Percentiles rank a stretch among this genome's conserved stretches.
Evolutionary conservation across 2,329 filamentous ascomycete genomes (phyloP).

Genomic region (Ophiobolus disseminans): DNA sequence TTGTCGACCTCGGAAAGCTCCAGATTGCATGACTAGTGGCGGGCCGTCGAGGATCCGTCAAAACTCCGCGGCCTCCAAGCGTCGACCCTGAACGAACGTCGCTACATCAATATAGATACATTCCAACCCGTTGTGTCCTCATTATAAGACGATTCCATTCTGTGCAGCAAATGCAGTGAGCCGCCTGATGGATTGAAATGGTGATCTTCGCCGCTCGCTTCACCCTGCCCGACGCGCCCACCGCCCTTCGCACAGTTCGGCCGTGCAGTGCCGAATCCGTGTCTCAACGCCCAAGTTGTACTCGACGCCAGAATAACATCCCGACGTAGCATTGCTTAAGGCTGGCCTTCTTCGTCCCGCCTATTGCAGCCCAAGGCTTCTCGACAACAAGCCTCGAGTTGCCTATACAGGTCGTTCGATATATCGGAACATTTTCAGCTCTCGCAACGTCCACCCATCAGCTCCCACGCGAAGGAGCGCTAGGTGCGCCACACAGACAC

Average conservation of each 20-base stretch:
- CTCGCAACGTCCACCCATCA: constrained; percentile 1
- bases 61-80: background rate
- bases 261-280: background rate
- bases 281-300: constrained; percentile 1
- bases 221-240: background rate
- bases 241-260: background rate
- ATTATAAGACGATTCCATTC: background rate
- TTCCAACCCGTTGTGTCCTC: background rate
- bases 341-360: background rate
- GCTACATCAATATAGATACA: too few species aligned
- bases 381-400: constrained; percentile 1
- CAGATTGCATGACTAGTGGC: background rate
- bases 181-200: too few species aligned
- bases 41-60: background rate
- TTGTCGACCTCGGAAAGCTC: background rate
- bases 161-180: too few species aligned
- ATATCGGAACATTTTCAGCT: constrained; percentile 7
- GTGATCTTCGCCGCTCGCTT: constrained; percentile 1
- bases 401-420: background rate
- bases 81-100: background rate
- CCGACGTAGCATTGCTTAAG: background rate
- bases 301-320: background rate
- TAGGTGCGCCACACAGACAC: constrained; percentile 9
- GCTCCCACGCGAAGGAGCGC: constrained; percentile 3
- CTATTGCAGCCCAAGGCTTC: background rate